Evolutionary conservation across 805 yeast species (phyloP), one percentile per base, ranked within the genome.

Genomic region (Blastobotrys terrestris): DNA sequence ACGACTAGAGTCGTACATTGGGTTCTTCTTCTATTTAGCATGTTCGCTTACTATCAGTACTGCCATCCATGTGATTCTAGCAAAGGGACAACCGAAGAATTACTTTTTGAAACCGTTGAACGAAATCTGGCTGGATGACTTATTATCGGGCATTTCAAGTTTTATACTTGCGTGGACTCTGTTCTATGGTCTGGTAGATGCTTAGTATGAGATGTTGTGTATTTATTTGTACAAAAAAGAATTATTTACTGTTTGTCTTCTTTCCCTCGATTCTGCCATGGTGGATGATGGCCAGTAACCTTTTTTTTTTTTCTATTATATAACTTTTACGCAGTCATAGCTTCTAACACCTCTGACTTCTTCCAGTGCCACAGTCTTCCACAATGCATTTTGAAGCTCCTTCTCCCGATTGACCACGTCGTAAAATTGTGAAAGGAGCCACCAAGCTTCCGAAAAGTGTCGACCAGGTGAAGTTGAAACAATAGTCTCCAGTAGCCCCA

Each of bases 291-390:
- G 15, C n/a, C 15, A 5, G 14, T 15, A 39, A 16, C 22, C 45
- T 42, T 42, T 15, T 18, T 42, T 15, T 42, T 15, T 18, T 14
- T 42, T 14, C 46, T 19, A 22, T 44, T 26, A 7, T 6, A 18
- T 16, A 14, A 19, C 46, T 26, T 11, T 26, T 26, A 56, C 43
- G 42, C 48, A 61, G 51, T 61, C 60, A 54, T 69, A 70, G 5
- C 66, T 67, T 15, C 79, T 69, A 15, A 83, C 83, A 2, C 88
- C 84, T 50, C 84, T 72, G 3, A 64, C 62, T 58, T 82, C 85
- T 61, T 62, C 88, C 56, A 83, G 72, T 58, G 79, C 81, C 11
- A 87, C 77, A 65, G 86, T 77, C 59, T 71, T 77, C 83, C 88
- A 78, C 53, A 86, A 69, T 6, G 83, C 72, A 21, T 71, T 62